These are phyloP conservation scores for Pichia sp. DNA, from an alignment of 1,139 yeast species.

Conservation along the genomic window DNA sequence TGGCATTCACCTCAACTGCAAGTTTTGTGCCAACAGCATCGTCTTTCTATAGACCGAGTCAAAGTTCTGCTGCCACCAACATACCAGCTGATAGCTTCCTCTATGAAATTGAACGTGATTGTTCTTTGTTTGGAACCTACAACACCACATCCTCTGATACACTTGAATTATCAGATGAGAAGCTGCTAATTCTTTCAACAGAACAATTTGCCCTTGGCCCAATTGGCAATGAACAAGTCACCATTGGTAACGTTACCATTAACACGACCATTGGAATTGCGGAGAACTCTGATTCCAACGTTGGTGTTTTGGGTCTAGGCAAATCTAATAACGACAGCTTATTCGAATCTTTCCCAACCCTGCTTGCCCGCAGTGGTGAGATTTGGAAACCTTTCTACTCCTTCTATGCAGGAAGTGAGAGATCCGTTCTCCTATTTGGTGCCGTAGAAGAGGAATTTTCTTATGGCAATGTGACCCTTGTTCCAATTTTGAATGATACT, in stretches of 20 bases:
- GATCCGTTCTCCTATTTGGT: slow-evolving; percentile 45
- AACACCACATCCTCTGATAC: slow-evolving; percentile 39
- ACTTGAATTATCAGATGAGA: slow-evolving; percentile 32
- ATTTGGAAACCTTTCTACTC: slow-evolving; percentile 47
- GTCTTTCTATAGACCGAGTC: too few species aligned
- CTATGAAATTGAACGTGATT: slow-evolving; percentile 14
- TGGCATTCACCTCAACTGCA: too few species aligned
- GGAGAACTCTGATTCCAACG: slow-evolving; percentile 39
- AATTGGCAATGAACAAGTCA: slow-evolving; percentile 34
- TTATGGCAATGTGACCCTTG: slow-evolving; percentile 35
- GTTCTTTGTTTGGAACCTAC: slow-evolving; percentile 41
- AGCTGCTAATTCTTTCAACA: slow-evolving; percentile 38
- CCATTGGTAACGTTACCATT: slow-evolving; percentile 34
- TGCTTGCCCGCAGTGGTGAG: slow-evolving; percentile 35
- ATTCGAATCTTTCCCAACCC: slow-evolving; percentile 33
- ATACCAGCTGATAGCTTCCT: neutral
- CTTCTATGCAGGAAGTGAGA: slow-evolving; percentile 28
- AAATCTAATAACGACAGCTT: slow-evolving; percentile 24
- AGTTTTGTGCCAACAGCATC: too few species aligned
- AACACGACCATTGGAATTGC: slow-evolving; percentile 50
- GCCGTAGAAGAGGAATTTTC: slow-evolving; percentile 46
- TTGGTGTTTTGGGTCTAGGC: slow-evolving; percentile 56
- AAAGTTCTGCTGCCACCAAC: slow-evolving; percentile 3
- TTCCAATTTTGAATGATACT: slow-evolving; percentile 33
- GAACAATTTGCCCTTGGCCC: slow-evolving; percentile 36